Percentiles rank a stretch among this genome's conserved stretches.
These are phyloP conservation scores for Irpex sp. DNA, from an alignment of 1,284 basidiomycete species.

Conservation along the genomic window DNA sequence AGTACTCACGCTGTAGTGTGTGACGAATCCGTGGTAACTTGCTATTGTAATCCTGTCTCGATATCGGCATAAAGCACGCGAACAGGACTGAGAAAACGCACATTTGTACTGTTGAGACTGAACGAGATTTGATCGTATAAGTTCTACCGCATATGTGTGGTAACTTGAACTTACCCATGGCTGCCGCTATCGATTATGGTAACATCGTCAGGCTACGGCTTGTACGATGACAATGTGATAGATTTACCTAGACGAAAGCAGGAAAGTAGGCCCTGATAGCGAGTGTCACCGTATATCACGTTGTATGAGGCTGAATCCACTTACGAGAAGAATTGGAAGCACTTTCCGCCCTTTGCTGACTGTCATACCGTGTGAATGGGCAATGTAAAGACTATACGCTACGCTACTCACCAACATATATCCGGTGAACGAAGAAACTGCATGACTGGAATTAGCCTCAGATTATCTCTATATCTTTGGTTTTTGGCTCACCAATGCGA, in stretches of 20 bases:
- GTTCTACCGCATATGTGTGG: too few relatives aligned
- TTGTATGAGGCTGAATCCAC: background rate
- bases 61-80: background rate
- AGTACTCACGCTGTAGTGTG: constrained; percentile 26
- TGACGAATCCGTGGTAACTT: constrained; percentile 36
- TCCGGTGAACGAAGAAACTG: constrained; percentile 23
- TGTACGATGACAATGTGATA: background rate
- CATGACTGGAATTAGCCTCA: background rate
- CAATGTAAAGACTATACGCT: background rate
- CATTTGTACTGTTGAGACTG: constrained; percentile 46
- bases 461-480: background rate
- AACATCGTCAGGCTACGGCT: too few relatives aligned
- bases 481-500: constrained; percentile 18
- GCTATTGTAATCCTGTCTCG: constrained; percentile 40
- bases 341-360: constrained; percentile 22
- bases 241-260: constrained; percentile 21
- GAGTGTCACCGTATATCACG: too few relatives aligned
- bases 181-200: constrained; percentile 6
- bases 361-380: background rate
- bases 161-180: constrained; percentile 20
- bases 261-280: constrained; percentile 14
- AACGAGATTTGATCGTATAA: background rate
- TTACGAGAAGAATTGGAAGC: constrained; percentile 14
- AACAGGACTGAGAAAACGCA: constrained; percentile 19
- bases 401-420: constrained; percentile 14